Percentiles rank a stretch among this genome's conserved stretches.
phyloP scores from a whole-genome alignment of 2,329 filamentous ascomycete genomes.

The Aspergillus ustus region DNA sequence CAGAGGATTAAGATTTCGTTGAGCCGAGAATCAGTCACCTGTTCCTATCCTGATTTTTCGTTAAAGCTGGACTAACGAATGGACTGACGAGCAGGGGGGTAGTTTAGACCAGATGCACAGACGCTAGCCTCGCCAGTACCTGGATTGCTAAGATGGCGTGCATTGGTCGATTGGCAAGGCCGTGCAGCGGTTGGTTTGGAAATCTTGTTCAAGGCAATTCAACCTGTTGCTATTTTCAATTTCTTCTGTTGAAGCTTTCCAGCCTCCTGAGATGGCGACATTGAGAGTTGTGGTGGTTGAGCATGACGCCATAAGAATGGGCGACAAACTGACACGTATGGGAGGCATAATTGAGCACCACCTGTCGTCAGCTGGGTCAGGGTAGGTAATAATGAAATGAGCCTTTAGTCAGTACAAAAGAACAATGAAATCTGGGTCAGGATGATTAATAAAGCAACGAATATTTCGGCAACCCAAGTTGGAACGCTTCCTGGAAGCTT shows the following conservation, averaged over 20 bases:
- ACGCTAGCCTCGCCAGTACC: slow-evolving; percentile 14
- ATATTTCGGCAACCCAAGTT: slow-evolving; percentile 6
- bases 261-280: slow-evolving; percentile 3
- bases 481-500: slow-evolving; percentile 15
- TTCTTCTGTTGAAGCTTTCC: background rate
- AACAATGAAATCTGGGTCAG: slow-evolving; percentile 3
- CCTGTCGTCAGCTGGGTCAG: background rate
- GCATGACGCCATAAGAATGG: slow-evolving; percentile 10
- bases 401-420: background rate
- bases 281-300: slow-evolving; percentile 1
- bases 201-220: background rate
- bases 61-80: background rate
- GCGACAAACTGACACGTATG: background rate
- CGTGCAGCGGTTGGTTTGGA: slow-evolving; percentile 8
- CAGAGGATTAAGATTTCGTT: slow-evolving; percentile 5
- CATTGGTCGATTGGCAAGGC: background rate
- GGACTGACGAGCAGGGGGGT: background rate
- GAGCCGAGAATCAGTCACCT: slow-evolving; percentile 2
- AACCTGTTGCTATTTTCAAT: background rate
- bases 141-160: slow-evolving; percentile 11
- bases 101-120: slow-evolving; percentile 4
- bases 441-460: slow-evolving; percentile 13
- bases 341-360: background rate
- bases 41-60: slow-evolving; percentile 2
- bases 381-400: background rate